Conservation (phyloP, 1,284 basidiomycete genomes). For the Apiotrichum laibachii region DNA sequence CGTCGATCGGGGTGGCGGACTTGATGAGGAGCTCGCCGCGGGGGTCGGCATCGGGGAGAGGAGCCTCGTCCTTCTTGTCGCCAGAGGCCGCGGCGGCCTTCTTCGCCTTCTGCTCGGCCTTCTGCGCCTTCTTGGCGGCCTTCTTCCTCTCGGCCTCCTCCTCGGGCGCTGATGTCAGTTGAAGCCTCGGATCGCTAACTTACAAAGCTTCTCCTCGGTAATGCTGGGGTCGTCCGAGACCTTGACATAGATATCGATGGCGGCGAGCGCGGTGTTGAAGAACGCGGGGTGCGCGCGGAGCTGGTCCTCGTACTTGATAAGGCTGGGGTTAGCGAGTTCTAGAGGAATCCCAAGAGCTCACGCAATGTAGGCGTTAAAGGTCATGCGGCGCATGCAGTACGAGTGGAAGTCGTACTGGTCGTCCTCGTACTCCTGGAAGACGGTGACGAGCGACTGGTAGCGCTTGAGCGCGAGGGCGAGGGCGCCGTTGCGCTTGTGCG, state of each 20-base stretch:
- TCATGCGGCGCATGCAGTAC: conserved; percentile 88
- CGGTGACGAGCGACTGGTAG: conserved; percentile 67
- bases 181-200: conserved; percentile 8
- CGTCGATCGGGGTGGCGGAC: conserved; percentile 68
- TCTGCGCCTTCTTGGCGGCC: conserved; percentile 80
- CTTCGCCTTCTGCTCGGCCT: conserved; percentile 83
- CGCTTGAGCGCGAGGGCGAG: conserved; percentile 83
- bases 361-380: conserved; percentile 79
- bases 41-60: conserved; percentile 72
- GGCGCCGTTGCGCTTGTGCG: conserved; percentile 64
- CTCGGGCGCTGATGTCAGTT: conserved; percentile 27
- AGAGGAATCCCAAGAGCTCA: conserved; percentile 48
- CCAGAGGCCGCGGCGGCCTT: conserved; percentile 59
- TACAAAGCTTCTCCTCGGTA: conserved; percentile 44
- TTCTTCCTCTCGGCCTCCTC: conserved; percentile 57
- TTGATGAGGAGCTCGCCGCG: conserved; percentile 70
- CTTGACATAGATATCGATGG: conserved; percentile 71
- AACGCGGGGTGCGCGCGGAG: conserved; percentile 74
- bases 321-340: conserved; percentile 52
- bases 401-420: conserved; percentile 99
- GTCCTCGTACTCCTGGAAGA: conserved; percentile 85
- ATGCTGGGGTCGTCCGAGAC: conserved; percentile 73
- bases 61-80: conserved; percentile 67
- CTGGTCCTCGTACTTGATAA: conserved; percentile 78
- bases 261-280: conserved; percentile 68